Evolutionary conservation across 2,329 filamentous ascomycete species (phyloP), one percentile per base, ranked within the genome.

Genomic region (Alternaria arbusti): DNA sequence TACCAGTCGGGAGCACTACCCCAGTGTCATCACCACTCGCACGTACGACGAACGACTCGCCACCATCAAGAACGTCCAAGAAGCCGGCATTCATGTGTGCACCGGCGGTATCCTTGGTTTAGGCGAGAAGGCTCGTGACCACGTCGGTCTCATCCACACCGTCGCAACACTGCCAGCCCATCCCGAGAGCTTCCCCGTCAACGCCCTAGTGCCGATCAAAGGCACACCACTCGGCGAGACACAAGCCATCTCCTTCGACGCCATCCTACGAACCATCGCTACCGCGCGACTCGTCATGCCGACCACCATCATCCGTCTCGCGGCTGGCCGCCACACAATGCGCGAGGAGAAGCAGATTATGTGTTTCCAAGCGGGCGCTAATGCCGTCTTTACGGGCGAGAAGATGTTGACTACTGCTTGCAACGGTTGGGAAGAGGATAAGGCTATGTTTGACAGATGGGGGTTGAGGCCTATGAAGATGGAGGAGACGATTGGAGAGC

Each of bases 351-450:
- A 97, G 83, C 94, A 97, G 82, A 90, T 93, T 13, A 79, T 95
- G 69, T 97, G 93, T 80, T 97, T 97, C 82, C 90, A 92, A 87
- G 93, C 93, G 0, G 94, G 94, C 13, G 94, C 94, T 1, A 97
- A 97, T 73, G 94, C 94, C n/a, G 91, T 97, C 32, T 97, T 97
- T 77, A 97, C 94, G 0, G 94, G 94, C 9, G 94, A 97, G 83
- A 97, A 95, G 86, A 97, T 97, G 94, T 80, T 97, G 81, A 97
- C 94, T 5, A 97, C 94, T 0, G 92, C 94, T 61, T 96, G 93
- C 78, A 94, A 93, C 70, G 92, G 93, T 28, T 97, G 92, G 92
- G 93, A 96, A 66, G 92, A 96, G 80, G 94, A 97, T 74, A 89
- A 88, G 66, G 89, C 84, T 45, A 92, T 97, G 89, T 96, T 97